Evolutionary conservation across 805 yeast genomes (phyloP), one percentile per base, ranked within the genome.

Genomic region (Barnettozyma wickerhamii): DNA sequence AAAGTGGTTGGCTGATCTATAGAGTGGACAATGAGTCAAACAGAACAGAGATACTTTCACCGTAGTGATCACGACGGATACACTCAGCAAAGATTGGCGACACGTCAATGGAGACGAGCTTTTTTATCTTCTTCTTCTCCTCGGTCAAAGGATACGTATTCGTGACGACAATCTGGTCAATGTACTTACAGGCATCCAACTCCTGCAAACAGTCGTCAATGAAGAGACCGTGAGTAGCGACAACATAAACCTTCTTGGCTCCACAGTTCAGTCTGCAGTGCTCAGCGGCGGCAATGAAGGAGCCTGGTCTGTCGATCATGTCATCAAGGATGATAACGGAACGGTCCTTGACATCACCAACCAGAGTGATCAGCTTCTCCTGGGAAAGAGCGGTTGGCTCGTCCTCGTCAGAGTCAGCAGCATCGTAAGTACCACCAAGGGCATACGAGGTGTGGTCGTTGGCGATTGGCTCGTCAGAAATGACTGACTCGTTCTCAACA

Each of bases 21-120:
- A 62, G 49, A 30, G 65, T 76, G 35, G 90, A 84, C 49, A 89
- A 72, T 37, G 95, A 88, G 63, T 90, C 96, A 62, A 91, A 90
- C 54, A 90, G 69, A 17, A 90, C 95, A 30, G 96, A 86, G 47
- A 91, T 90, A 54, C 95, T 84, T 69, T 91, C 98, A 62, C 99
- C 99, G 56, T 91, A 90, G 64, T 93, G 99, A 61, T 93, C 96
- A 70, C 99, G 84, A 69, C 99, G 82, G 47, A 93, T 91, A 65
- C 98, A 93, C 70, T 93, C 99, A 27, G 98, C 98, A 59, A 93
- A 85, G 40, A 93, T 89, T 15, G 95, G 84, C 46, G 96, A 84
- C 37, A 93, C 95, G 58, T 93, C 99, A 55, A 93, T 89, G 37
- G 88, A 84, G 13, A 79, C 80, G 53, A 93, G 72, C 64, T 93